Evolutionary conservation across 768 basidiomycete genomes (phyloP), one percentile per base, ranked within the genome.

Genomic region (Porphyrellus cyaneotinctus): DNA sequence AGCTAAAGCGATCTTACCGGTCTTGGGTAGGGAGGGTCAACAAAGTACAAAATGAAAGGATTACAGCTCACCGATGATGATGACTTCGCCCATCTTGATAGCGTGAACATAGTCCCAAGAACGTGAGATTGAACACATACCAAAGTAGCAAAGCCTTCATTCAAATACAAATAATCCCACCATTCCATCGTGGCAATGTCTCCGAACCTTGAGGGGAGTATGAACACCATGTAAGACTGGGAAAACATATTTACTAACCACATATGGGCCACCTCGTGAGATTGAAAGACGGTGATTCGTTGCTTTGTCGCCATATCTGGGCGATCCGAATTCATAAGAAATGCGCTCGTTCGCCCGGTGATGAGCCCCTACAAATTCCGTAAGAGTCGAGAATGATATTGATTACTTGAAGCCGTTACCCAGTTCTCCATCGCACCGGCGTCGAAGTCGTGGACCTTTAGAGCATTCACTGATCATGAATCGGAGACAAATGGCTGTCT

Each of bases 371-470:
- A 55, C 10, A n/a, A 28, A 37, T n/a, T 12, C 2, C 5, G 22
- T 56, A 23, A 68, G 43, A 46, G 13, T 41, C 36, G 11, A 23
- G n/a, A 37, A 39, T 46, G 17, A 44, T 23, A 23, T 11, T 3
- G 3, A 56, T 3, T 26, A 3, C 37, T 39, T 5, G 31, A 43
- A 5, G 15, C 38, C 18, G 36, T 47, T 62, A 77, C 81, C 89
- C 89, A 93, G 68, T 93, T 94, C 70, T 97, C 95, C 94, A 95
- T 94, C 6, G 88, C 87, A 53, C 85, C 90, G 30, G 87, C 85
- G 64, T 95, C 93, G 60, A 97, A 97, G 66, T 97, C 94, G 47
- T 80, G 81, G 5, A 84, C 93, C 79, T 83, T 67, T 28, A 47
- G 23, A 37, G 33, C 3, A 39, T 52, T 43, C 38, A 44, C 7